Base-by-base conservation (phyloP, 202 grass and related monocot genomes). In the Eragrostis tef region DNA sequence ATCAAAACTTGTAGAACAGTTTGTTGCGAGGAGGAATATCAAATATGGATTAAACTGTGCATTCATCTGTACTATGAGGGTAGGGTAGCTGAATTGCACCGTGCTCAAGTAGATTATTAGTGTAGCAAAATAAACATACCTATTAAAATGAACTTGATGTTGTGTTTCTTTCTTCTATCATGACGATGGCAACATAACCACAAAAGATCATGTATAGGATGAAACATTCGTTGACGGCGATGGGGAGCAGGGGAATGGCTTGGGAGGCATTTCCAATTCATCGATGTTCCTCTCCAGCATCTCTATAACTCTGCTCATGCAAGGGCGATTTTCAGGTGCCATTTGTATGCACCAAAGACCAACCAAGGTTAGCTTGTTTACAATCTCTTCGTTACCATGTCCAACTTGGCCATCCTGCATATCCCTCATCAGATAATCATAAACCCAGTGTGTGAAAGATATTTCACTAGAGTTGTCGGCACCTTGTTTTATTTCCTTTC, bases 341-440 rank as follows among this genome's bases (percentile, higher is more conserved):
- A 81, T 82, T 58, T 92, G 93, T 67, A 86, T 79, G 85, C 88
- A 90, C 63, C 73, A 90, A 27, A 95, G 39, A 10, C 93, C 93
- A 47, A 92, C 79, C 3, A 87, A 9, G 19, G 24, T 88, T 83
- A 87, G 78, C 59, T 90, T 92, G 64, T 57, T 81, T 42, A 36
- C 71, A 11, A 88, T 60, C 36, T 85, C 87, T 65, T 84, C 85
- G 7, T 39, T 72, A 64, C 44, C 71, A 15, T 7, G 1, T 11
- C 19, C 47, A 10, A 71, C 45, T 77, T 86, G 45, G 5, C 39
- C 75, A 10, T 24, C 15, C 24, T 84, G 81, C 24, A 84, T 34
- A 4, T 48, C 67, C 26, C 46, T 42, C 13, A 11, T 53, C 7
- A 91, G 20, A 70, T 20, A 47, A n/a, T 94, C 77, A 22, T 90